Percentiles rank a stretch among this genome's conserved stretches.
These are phyloP conservation scores for Neonectria faginata DNA, from an alignment of 2,329 filamentous ascomycete genomes.

Conservation along the genomic window DNA sequence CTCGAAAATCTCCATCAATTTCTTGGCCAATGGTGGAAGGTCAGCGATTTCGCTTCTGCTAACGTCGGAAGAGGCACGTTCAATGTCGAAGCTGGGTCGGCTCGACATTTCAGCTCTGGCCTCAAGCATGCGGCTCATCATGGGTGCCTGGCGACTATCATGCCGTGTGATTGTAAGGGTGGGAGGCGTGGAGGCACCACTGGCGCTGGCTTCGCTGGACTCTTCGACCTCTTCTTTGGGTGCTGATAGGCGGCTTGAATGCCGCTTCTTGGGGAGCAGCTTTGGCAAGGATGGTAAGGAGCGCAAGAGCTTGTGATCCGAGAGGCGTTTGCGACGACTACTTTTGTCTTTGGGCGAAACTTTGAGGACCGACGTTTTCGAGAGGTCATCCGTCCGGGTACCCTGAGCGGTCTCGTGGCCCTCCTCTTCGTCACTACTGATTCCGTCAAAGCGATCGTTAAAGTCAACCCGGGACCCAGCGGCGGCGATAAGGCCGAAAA, in stretches of 20 bases:
- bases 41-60: slow-evolving; percentile 52
- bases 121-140: slow-evolving; percentile 83
- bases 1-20: slow-evolving; percentile 85
- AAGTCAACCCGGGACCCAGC: slow-evolving; percentile 87
- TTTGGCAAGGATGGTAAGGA: slow-evolving; percentile 72
- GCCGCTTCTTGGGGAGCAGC: slow-evolving; percentile 57
- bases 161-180: slow-evolving; percentile 37
- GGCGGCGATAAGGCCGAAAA: slow-evolving; percentile 92
- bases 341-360: slow-evolving; percentile 49
- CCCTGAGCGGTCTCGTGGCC: slow-evolving; percentile 59
- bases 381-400: slow-evolving; percentile 54
- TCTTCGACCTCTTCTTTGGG: slow-evolving; percentile 52
- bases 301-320: slow-evolving; percentile 73
- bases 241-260: slow-evolving; percentile 55
- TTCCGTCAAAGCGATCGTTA: slow-evolving; percentile 80
- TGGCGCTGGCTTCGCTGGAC: slow-evolving; percentile 42
- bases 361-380: slow-evolving; percentile 57
- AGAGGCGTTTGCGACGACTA: slow-evolving; percentile 69
- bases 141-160: slow-evolving; percentile 68
- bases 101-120: slow-evolving; percentile 73
- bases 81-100: slow-evolving; percentile 68
- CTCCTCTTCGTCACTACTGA: slow-evolving; percentile 86
- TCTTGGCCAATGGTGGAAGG: slow-evolving; percentile 72
- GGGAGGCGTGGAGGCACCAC: slow-evolving; percentile 43
- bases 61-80: slow-evolving; percentile 57